Percentiles rank a stretch among this genome's conserved stretches.
phyloP scores from a whole-genome alignment of 2,329 filamentous ascomycete species.

The Elsinoe fawcettii region DNA sequence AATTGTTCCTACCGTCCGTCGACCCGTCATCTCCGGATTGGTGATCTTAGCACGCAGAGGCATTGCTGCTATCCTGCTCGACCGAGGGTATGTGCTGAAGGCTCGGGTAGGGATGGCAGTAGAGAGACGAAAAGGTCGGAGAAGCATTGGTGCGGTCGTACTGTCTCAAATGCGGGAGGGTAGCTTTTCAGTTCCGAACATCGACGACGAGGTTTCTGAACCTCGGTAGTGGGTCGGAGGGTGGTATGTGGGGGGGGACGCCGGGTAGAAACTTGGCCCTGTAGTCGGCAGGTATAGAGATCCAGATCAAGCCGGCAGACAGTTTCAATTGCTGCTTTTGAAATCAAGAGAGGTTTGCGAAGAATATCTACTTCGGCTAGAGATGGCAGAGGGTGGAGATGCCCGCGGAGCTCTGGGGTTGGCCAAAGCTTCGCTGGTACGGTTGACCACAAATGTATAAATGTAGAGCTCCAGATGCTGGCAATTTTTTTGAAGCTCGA shows the following conservation, averaged over 20 bases:
- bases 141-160: conserved; percentile 36
- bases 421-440: not conserved
- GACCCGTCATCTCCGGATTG: conserved; percentile 49
- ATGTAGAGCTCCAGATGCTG: conserved; percentile 4
- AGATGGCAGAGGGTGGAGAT: conserved; percentile 8
- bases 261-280: not conserved
- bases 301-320: not conserved
- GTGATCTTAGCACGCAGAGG: conserved; percentile 70
- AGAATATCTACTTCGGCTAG: conserved; percentile 1
- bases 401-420: not conserved
- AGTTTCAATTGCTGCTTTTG: conserved; percentile 9
- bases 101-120: conserved; percentile 20
- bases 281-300: not conserved
- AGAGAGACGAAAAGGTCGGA: conserved; percentile 35
- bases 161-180: conserved; percentile 7
- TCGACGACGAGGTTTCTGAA: not conserved
- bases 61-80: conserved; percentile 49
- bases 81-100: not conserved
- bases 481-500: conserved; percentile 12
- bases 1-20: conserved; percentile 42
- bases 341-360: not conserved
- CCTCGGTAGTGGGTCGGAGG: conserved; percentile 1
- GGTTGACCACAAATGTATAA: conserved; percentile 1
- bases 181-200: conserved; percentile 12
- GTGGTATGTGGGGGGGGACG: not conserved